Percentiles rank a stretch among this genome's conserved stretches.
Conservation (phyloP, 2,329 filamentous ascomycete genomes). For the Endothia cerciana region DNA sequence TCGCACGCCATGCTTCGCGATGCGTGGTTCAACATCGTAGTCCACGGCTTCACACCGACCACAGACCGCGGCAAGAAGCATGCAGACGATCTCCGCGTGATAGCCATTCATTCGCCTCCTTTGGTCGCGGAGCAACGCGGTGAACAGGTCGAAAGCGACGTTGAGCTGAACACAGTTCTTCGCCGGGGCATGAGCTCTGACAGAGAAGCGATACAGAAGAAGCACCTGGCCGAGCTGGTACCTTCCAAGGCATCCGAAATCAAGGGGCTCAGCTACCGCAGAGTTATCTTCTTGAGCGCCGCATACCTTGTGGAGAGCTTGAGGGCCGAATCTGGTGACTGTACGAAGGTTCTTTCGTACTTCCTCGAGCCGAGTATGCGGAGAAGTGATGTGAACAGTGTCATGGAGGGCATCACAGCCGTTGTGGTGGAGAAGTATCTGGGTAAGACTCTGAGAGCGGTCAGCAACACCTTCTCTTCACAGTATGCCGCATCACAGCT, state of each 20-base stretch:
- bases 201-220: constrained; percentile 80
- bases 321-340: constrained; percentile 84
- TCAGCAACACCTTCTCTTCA: constrained; percentile 80
- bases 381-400: constrained; percentile 63
- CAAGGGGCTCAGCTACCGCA: constrained; percentile 81
- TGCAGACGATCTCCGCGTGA: constrained; percentile 74
- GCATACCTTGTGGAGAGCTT: constrained; percentile 88
- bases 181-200: constrained; percentile 83
- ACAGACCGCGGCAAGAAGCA: constrained; percentile 76
- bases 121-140: constrained; percentile 86
- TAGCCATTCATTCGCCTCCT: constrained; percentile 86
- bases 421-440: constrained; percentile 81
- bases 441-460: constrained; percentile 71
- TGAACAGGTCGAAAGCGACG: constrained; percentile 91
- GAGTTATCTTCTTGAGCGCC: constrained; percentile 89
- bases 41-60: constrained; percentile 83
- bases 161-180: constrained; percentile 93
- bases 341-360: constrained; percentile 86
- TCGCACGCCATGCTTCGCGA: constrained; percentile 77
- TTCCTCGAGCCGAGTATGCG: constrained; percentile 91
- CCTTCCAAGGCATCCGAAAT: constrained; percentile 80
- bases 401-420: constrained; percentile 67
- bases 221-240: constrained; percentile 72
- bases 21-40: constrained; percentile 97
- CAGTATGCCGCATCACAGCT: constrained; percentile 89